phyloP scores from a whole-genome alignment of 768 basidiomycete genomes.

The Naganishia randhawae region DNA sequence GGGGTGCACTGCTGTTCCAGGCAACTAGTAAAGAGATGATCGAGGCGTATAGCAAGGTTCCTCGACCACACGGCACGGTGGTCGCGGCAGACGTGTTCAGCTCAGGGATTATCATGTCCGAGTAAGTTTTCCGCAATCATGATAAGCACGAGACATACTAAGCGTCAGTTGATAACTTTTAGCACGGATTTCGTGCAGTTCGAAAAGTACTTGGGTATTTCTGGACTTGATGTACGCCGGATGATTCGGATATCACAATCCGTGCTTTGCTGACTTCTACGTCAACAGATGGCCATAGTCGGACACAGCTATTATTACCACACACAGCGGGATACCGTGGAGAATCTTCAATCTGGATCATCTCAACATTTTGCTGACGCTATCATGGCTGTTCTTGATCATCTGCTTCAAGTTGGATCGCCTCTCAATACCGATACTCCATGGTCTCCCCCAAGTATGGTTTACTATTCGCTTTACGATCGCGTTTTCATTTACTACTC shows the following conservation, averaged over 20 bases:
- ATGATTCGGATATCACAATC: background rate
- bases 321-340: conserved; percentile 81
- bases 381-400: conserved; percentile 68
- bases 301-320: conserved; percentile 92
- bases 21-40: conserved; percentile 95
- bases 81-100: conserved; percentile 89
- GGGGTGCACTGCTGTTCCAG: conserved; percentile 88
- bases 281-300: conserved; percentile 71
- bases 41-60: conserved; percentile 77
- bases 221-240: conserved; percentile 74
- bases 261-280: conserved; percentile 22
- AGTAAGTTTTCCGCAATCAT: conserved; percentile 57
- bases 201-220: conserved; percentile 79
- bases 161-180: conserved; percentile 19
- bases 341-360: conserved; percentile 78
- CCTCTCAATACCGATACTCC: conserved; percentile 46
- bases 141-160: background rate
- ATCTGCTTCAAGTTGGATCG: conserved; percentile 65
- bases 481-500: conserved; percentile 66
- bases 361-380: conserved; percentile 87
- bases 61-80: conserved; percentile 81
- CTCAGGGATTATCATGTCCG: conserved; percentile 82
- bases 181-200: conserved; percentile 97
- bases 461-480: conserved; percentile 73
- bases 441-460: conserved; percentile 60